A percentile compares a stretch with the other conserved stretches of the same genome.
Conservation (phyloP, 352 stramenopile species). For the Globisporangium spinosum region DNA sequence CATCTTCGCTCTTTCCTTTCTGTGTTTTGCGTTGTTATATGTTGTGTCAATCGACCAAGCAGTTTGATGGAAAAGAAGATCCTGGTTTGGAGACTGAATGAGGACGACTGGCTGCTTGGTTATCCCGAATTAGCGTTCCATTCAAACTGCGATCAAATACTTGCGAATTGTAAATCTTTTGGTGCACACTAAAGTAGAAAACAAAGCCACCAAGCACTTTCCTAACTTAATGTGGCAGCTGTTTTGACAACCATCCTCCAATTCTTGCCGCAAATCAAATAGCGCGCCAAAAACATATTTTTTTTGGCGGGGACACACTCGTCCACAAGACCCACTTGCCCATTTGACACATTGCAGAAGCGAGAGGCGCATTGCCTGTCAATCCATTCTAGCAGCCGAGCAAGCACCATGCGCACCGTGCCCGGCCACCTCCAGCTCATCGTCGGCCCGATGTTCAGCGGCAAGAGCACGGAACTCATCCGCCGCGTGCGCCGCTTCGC, state of each 20-base stretch:
- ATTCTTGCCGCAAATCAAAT: constrained; percentile 2
- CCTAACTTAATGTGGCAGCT: constrained; percentile 1
- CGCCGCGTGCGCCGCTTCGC: constrained; percentile 77
- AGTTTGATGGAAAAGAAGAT: not conserved
- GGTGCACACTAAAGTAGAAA: not conserved
- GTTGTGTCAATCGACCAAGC: not conserved
- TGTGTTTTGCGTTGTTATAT: not conserved
- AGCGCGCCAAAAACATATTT: constrained; percentile 2
- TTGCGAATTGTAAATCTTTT: not conserved
- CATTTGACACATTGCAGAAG: constrained; percentile 13
- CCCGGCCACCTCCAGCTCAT: constrained; percentile 77
- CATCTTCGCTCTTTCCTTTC: constrained; percentile 25
- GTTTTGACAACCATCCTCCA: constrained; percentile 1
- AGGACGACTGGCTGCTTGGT: not conserved
- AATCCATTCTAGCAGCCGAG: not conserved
- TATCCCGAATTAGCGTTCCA: too few species aligned
- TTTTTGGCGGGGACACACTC: constrained; percentile 10
- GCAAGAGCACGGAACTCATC: constrained; percentile 86
- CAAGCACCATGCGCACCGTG: constrained; percentile 22
- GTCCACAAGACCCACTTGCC: not conserved
- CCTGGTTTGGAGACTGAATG: not conserved
- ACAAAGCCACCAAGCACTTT: too few species aligned
- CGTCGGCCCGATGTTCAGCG: constrained; percentile 86
- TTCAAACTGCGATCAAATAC: too few species aligned
- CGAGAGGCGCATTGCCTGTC: not conserved